Base-by-base conservation (phyloP, 176 grass and related monocot genomes). In the Raddia distichophylla region DNA sequence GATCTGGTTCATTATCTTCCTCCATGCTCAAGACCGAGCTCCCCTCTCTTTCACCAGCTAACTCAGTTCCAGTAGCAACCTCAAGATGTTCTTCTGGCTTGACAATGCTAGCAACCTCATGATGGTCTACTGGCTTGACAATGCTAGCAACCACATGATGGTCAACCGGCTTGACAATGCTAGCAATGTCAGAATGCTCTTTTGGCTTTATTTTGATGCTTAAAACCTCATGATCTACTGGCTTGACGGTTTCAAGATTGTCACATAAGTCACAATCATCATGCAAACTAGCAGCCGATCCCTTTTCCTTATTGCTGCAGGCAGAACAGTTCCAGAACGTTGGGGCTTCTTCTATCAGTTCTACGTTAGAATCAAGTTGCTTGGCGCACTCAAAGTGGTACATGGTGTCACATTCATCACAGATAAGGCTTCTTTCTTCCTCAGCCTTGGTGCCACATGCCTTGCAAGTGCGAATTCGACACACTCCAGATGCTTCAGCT, bases 321-420 rank as follows among this genome's bases (percentile, higher is more conserved):
- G 80, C 67, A 68, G 87, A 69, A 69, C 96, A 99, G 70, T 85
- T 91, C 95, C 95, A 98, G 74, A 40, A 88, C 62, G 80, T 83
- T 27, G 91, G 91, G 53, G 90, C 78, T 63, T 82, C 77, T 67
- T 80, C 84, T 43, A 95, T 54, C 58, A 80, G 76, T 67, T 80
- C 84, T 43, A 95, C 49, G 45, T 80, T 54, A 71, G 69, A 58
- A 54, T 74, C 9, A 13, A 82, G 80, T 64, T 86, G 89, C 73
- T 86, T 82, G 11, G 95, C 84, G 74, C 96, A 99, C 4, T 87
- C 87, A 82, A 99, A 80, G 84, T 95, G 96, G 80, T 91, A 95
- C 11, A 64, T 54, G 14, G 86, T 86, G 69, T 99, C 89, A 74
- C 96, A 95, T 68, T 80, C 65, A 90, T 93, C 91, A 54, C 93